Evolutionary conservation across 1,139 yeast species (phyloP).

Genomic region (Ashbya aceris): DNA sequence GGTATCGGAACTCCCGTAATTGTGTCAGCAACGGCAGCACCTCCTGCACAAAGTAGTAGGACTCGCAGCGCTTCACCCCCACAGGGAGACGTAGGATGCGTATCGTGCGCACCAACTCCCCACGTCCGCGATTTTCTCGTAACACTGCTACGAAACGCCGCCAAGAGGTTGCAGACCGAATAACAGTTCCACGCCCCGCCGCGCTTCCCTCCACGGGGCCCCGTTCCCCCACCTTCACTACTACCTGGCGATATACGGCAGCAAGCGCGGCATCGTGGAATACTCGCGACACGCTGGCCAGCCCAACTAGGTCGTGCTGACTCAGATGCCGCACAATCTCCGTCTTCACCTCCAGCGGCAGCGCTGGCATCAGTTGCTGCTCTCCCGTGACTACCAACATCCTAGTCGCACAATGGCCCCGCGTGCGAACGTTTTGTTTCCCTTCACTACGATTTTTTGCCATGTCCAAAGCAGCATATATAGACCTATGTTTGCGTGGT

Average conservation of each 20-base stretch:
- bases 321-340: slow-evolving; percentile 32
- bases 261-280: slow-evolving; percentile 31
- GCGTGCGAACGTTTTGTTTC: too few relatives aligned
- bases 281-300: slow-evolving; percentile 30
- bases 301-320: slow-evolving; percentile 36
- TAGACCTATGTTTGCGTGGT: too few relatives aligned
- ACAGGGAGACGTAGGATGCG: slow-evolving; percentile 8
- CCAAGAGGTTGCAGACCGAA: slow-evolving; percentile 12
- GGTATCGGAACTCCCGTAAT: slow-evolving; percentile 5
- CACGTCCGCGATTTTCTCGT: slow-evolving; percentile 2
- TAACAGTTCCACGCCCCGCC: background rate
- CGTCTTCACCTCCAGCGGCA: slow-evolving; percentile 35
- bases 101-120: slow-evolving; percentile 7
- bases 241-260: slow-evolving; percentile 34
- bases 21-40: slow-evolving; percentile 8
- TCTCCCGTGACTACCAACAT: background rate
- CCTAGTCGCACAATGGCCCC: too few relatives aligned
- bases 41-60: slow-evolving; percentile 6
- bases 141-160: slow-evolving; percentile 7
- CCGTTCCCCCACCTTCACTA: slow-evolving; percentile 31
- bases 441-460: too few relatives aligned
- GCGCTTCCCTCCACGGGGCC: background rate
- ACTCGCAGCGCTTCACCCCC: slow-evolving; percentile 7
- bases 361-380: background rate
- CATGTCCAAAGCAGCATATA: too few relatives aligned